phyloP scores from a whole-genome alignment of 2,329 filamentous ascomycete species.

The Monilinia laxa region DNA sequence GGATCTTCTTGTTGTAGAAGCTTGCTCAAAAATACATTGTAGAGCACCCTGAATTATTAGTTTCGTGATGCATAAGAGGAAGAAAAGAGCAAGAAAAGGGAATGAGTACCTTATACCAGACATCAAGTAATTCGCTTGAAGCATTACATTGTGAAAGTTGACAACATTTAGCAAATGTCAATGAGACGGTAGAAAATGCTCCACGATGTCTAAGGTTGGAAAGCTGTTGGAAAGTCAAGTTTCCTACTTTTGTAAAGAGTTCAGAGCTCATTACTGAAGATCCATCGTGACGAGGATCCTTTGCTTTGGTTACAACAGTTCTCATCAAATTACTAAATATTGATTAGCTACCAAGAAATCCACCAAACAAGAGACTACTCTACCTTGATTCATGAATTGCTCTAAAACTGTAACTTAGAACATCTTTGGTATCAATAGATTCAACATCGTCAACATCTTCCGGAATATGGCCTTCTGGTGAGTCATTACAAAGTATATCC shows the following conservation, averaged over 20 bases:
- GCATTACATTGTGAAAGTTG: slow-evolving; percentile 47
- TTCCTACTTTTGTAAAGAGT: slow-evolving; percentile 66
- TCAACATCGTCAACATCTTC: slow-evolving; percentile 72
- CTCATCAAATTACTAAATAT: slow-evolving; percentile 67
- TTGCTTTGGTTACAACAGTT: slow-evolving; percentile 52
- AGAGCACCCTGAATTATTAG: slow-evolving; percentile 55
- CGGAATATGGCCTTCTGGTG: slow-evolving; percentile 83
- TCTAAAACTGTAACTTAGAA: slow-evolving; percentile 92
- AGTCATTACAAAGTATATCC: slow-evolving; percentile 84
- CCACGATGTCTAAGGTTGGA: slow-evolving; percentile 83
- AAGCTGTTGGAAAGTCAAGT: slow-evolving; percentile 78
- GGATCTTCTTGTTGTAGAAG: slow-evolving; percentile 82
- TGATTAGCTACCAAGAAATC: slow-evolving; percentile 20
- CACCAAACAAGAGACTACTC: slow-evolving; percentile 26
- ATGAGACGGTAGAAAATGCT: slow-evolving; percentile 88
- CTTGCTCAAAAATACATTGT: slow-evolving; percentile 69
- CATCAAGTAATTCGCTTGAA: slow-evolving; percentile 46
- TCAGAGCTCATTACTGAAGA: slow-evolving; percentile 50
- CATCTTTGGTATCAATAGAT: slow-evolving; percentile 78
- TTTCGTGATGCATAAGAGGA: slow-evolving; percentile 26
- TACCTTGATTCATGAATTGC: slow-evolving; percentile 93
- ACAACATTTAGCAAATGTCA: slow-evolving; percentile 82
- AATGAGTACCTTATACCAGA: slow-evolving; percentile 67
- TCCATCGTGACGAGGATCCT: slow-evolving; percentile 46
- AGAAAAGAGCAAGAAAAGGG: too few relatives aligned